Percentiles rank a stretch among this genome's conserved stretches.
These are phyloP conservation scores for Trypanosoma avium DNA, from an alignment of 208 protist genomes.

Conservation along the genomic window DNA sequence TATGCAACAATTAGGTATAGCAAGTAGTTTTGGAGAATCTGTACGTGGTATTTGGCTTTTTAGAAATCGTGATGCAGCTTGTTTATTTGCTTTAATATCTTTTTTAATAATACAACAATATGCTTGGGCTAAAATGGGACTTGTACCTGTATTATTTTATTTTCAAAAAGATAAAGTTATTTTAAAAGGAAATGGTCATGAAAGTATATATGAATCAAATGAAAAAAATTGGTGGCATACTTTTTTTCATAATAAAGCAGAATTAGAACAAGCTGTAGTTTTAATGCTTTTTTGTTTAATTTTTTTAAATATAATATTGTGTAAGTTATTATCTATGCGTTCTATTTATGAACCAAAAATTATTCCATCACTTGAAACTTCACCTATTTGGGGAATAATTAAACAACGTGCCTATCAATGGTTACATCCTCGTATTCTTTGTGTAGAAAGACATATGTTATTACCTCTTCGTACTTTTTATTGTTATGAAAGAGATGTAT, in stretches of 20 bases:
- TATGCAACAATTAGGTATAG: conserved; percentile 35
- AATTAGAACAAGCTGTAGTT: conserved; percentile 24
- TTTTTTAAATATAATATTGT: conserved; percentile 31
- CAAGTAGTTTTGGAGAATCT: conserved; percentile 45
- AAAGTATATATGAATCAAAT: background rate
- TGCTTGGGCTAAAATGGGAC: conserved; percentile 52
- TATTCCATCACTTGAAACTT: conserved; percentile 30
- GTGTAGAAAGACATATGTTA: conserved; percentile 52
- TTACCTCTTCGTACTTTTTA: conserved; percentile 79
- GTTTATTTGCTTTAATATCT: conserved; percentile 38
- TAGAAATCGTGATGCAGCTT: conserved; percentile 57
- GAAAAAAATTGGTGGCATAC: background rate
- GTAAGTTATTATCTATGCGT: conserved; percentile 42
- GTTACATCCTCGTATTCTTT: conserved; percentile 67
- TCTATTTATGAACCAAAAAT: conserved; percentile 34
- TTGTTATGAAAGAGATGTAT: conserved; percentile 65
- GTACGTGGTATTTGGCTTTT: conserved; percentile 60
- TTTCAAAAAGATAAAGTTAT: background rate
- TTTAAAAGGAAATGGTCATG: background rate
- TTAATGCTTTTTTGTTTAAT: conserved; percentile 31
- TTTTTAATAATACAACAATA: conserved; percentile 50
- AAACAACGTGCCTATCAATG: conserved; percentile 45
- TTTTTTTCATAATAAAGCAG: conserved; percentile 15
- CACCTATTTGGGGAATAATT: conserved; percentile 66
- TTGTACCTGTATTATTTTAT: conserved; percentile 36